Conservation (phyloP, 2,329 filamentous ascomycete species). For the Claviceps paspali region DNA sequence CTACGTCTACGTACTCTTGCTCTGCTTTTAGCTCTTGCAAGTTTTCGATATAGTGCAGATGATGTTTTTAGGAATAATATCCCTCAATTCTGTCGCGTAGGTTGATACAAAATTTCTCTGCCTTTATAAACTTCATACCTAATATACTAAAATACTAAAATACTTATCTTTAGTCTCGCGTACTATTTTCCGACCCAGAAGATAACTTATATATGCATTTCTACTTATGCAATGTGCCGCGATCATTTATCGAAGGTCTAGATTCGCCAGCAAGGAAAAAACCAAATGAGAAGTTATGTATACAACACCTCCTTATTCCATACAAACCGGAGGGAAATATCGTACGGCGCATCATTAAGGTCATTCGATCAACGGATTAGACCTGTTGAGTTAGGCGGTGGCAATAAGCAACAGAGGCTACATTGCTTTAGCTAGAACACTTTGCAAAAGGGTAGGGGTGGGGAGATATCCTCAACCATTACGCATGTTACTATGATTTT, state of each 20-base stretch:
- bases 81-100: too few species aligned
- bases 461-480: too few species aligned
- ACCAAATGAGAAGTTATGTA: neutral
- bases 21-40: neutral
- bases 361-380: too few species aligned
- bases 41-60: neutral
- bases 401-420: too few species aligned
- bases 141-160: too few species aligned
- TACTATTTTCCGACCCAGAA: neutral
- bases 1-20: neutral
- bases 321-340: neutral
- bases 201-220: neutral
- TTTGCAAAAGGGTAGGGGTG: too few species aligned
- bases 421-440: too few species aligned
- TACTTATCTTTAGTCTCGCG: neutral
- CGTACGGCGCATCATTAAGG: neutral
- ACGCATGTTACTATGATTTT: too few species aligned
- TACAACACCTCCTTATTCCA: neutral
- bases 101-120: too few species aligned
- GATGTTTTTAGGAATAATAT: too few species aligned
- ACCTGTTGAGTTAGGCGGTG: too few species aligned
- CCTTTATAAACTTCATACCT: too few species aligned
- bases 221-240: neutral
- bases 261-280: neutral
- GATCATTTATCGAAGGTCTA: neutral